phyloP scores from a whole-genome alignment of 768 basidiomycete genomes.

The Cytidiella melzeri region DNA sequence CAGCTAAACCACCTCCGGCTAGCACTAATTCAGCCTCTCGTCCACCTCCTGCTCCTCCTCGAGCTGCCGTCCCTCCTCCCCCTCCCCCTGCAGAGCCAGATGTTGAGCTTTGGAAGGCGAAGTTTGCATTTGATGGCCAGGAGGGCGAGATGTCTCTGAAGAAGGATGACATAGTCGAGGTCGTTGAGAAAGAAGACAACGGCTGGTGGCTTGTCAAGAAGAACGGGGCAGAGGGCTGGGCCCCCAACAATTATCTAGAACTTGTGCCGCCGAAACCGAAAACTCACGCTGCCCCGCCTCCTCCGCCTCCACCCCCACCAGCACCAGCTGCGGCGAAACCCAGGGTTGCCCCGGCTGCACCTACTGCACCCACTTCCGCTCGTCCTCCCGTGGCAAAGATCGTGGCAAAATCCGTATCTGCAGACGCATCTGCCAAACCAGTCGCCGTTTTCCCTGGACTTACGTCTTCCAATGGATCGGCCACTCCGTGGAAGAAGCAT shows the following conservation, averaged over 20 bases:
- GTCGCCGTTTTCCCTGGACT: conserved; percentile 80
- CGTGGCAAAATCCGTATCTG: conserved; percentile 35
- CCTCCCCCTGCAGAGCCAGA: conserved; percentile 57
- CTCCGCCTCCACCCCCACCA: conserved; percentile 42
- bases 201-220: conserved; percentile 99
- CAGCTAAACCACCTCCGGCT: conserved; percentile 25
- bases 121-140: conserved; percentile 91
- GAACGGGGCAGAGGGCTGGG: conserved; percentile 82
- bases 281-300: conserved; percentile 61
- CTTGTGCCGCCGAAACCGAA: conserved; percentile 62
- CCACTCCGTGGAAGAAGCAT: conserved; percentile 69
- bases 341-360: conserved; percentile 30
- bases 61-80: conserved; percentile 31
- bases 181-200: conserved; percentile 88
- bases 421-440: conserved; percentile 67
- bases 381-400: conserved; percentile 26
- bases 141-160: conserved; percentile 84
- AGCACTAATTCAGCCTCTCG: conserved; percentile 33
- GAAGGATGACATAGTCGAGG: conserved; percentile 90
- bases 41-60: conserved; percentile 39
- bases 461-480: conserved; percentile 58
- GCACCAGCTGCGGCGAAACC: conserved; percentile 29
- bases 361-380: conserved; percentile 23
- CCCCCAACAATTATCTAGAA: conserved; percentile 91
- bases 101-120: conserved; percentile 74